Base-by-base conservation (phyloP, 768 basidiomycete species). In the Mycena vitilis region DNA sequence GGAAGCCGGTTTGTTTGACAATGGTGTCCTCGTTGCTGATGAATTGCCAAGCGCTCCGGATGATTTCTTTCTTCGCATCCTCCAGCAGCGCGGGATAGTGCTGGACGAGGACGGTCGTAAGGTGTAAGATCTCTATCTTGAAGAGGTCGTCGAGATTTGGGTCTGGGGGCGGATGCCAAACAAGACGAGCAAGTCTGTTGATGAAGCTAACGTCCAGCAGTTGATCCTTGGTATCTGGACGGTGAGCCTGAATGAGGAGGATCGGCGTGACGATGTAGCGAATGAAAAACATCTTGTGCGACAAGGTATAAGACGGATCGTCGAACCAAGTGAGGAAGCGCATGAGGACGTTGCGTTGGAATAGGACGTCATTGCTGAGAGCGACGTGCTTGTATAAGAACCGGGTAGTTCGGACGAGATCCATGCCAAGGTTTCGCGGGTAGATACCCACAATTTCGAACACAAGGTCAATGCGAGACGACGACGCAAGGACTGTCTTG, bases 341-440 rank as follows among this genome's bases (percentile, higher is more conserved):
- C 77, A 90, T 84, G 42, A 99, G 81, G 54, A 98, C 81, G 63
- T 93, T 93, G n/a, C 94, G 89, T 47, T 92, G 93, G 79, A 88
- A 93, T 53, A 86, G 80, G 23, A 87, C 76, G 70, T 91, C 88
- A 30, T 89, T 83, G 75, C 86, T 91, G 57, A 93, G 80, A 2
- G 95, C 94, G 34, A 96, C 92, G 73, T 95, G 92, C 15, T 85
- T 82, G 75, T 95, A 97, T 5, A 99, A 86, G 83, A 98, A 99
- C 63, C 91, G 90, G 0, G 92, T 90, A 20, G 93, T 83, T 48
- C 84, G 87, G 37, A 94, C 87, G 20, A 94, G 82, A 75, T 99
- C 96, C 77, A 96, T 88, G 6, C 93, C 90, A 12, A 94, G 85
- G 67, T 90, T 87, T 70, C 91, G 90, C 30, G 91, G 89, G 80